Evolutionary conservation across 805 yeast species (phyloP), one percentile per base, ranked within the genome.

Genomic region (Kazachstania africana): DNA sequence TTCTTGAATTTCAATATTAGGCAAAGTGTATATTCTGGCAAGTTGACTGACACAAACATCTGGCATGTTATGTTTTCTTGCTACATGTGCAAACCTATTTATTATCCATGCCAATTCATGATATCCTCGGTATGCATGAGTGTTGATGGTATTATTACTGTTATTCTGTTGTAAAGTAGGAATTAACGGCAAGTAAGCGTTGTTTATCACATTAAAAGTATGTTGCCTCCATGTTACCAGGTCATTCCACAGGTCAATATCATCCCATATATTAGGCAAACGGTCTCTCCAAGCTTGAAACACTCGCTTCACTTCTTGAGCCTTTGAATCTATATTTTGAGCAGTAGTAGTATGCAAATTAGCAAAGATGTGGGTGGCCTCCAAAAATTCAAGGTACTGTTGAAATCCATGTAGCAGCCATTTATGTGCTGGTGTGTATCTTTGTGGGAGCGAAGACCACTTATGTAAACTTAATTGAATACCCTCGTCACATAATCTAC

Each of bases 61-160:
- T 2, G 95, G 82, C 93, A 91, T 82, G 40, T 82, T 78, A 55
- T 91, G 99, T 55, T 85, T 84, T 41, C 98, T 71, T 0, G 98
- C 97, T 33, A 93, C 97, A 60, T 91, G 98, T 0, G 99, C 98
- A 64, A 91, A 91, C 32, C 97, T 63, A 58, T 91, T 91, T 48
- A 91, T 88, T 6, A 91, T 95, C 96, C 98, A 93, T 0, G 98
- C 98, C 55, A 88, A 84, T 57, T 91, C 99, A 54, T 91, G 99
- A 59, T 83, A 91, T 1, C 99, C 99, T 42, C 98, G 69, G 58
- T 88, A 93, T 1, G 95, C 97, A 50, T 85, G 87, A 1, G 96
- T 85, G 51, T 84, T 83, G 19, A 82, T 81, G 44, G 75, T 77
- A 28, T 76, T 75, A 42, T 61, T 69, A 12, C 77, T 76, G 27